Evolutionary conservation across 1,139 yeast species (phyloP).

Genomic region (Blastobotrys persicus): DNA sequence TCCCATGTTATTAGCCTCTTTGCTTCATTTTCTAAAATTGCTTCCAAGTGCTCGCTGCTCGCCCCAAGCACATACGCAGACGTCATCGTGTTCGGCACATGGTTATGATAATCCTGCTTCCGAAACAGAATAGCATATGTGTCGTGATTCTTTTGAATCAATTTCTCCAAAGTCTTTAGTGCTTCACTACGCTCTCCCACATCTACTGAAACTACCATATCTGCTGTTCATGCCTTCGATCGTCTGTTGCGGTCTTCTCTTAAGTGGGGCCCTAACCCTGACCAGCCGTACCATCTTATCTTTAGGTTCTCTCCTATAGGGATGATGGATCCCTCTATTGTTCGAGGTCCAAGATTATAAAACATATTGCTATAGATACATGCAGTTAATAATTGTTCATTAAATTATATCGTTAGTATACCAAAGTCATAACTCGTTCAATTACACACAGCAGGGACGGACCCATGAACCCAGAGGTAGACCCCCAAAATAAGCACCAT

Average conservation of each 20-base stretch:
- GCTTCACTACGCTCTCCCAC: background rate
- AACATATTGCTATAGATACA: no score
- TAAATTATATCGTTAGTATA: background rate
- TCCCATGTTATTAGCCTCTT: slow-evolving; percentile 29
- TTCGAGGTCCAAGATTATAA: no score
- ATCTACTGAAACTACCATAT: background rate
- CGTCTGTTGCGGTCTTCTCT: background rate
- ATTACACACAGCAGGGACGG: slow-evolving; percentile 23
- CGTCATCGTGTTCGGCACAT: slow-evolving; percentile 31
- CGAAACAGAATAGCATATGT: slow-evolving; percentile 32
- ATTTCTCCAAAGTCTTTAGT: slow-evolving; percentile 19
- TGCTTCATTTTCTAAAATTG: slow-evolving; percentile 27
- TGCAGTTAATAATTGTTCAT: no score
- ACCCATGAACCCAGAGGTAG: slow-evolving; percentile 48
- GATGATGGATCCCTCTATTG: no score
- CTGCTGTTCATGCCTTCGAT: background rate
- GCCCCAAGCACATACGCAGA: slow-evolving; percentile 29
- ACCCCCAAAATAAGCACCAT: slow-evolving; percentile 48
- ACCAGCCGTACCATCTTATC: background rate
- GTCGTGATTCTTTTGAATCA: slow-evolving; percentile 34
- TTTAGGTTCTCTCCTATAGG: no score
- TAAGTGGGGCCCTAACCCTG: background rate
- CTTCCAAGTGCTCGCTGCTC: slow-evolving; percentile 25
- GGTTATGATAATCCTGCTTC: slow-evolving; percentile 34
- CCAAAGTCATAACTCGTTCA: no score